These are phyloP conservation scores for Daldinia sp. DNA, from an alignment of 2,329 filamentous ascomycete species.

Conservation along the genomic window DNA sequence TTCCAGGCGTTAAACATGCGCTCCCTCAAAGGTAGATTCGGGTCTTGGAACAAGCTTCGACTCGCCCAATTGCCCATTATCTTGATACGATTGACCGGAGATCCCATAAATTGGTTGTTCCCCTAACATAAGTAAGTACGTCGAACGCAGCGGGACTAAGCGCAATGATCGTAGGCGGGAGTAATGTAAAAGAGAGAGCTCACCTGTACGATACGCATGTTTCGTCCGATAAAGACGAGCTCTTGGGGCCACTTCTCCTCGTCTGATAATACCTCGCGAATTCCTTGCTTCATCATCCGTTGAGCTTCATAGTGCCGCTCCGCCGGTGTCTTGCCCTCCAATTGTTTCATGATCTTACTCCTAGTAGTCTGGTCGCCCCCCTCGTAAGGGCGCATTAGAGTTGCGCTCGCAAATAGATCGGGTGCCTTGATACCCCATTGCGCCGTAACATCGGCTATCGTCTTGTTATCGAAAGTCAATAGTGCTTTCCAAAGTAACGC, in stretches of 20 bases:
- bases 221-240: constrained; percentile 89
- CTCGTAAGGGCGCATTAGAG: constrained; percentile 87
- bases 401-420: constrained; percentile 91
- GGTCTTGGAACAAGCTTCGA: constrained; percentile 79
- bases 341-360: constrained; percentile 71
- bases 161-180: neutral
- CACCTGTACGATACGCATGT: constrained; percentile 81
- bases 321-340: constrained; percentile 63
- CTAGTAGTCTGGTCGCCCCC: constrained; percentile 78
- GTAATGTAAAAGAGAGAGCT: neutral
- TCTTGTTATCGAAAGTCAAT: constrained; percentile 90
- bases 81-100: constrained; percentile 90
- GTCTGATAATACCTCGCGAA: constrained; percentile 76
- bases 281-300: constrained; percentile 75
- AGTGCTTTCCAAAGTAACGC: constrained; percentile 91
- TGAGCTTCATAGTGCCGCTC: constrained; percentile 93
- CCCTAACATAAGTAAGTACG: constrained; percentile 57
- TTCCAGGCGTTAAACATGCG: constrained; percentile 74
- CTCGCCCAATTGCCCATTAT: constrained; percentile 93
- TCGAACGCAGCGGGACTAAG: neutral
- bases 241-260: constrained; percentile 90
- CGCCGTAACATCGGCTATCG: constrained; percentile 74
- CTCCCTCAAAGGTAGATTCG: constrained; percentile 67
- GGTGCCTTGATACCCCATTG: constrained; percentile 89
- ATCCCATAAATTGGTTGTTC: constrained; percentile 90